Evolutionary conservation across 75 land plant species (phyloP).

Genomic region (Azolla pinnata): DNA sequence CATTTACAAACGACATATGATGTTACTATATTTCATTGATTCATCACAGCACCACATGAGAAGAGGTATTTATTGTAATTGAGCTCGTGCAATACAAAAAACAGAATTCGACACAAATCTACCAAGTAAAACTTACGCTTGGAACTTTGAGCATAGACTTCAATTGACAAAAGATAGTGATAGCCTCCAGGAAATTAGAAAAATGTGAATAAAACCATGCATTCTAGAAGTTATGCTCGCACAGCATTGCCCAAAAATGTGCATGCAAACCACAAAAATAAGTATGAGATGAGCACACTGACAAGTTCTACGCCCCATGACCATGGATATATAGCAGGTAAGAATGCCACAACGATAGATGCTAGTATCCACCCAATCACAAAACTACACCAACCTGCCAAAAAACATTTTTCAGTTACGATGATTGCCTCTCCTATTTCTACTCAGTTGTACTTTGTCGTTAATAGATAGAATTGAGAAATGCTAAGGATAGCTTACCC

Average conservation of each 20-base stretch:
- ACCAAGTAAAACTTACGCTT: too few species aligned
- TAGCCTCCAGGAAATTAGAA: too few species aligned
- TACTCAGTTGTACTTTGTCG: not conserved
- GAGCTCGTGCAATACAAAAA: too few species aligned
- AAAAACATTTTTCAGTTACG: not conserved
- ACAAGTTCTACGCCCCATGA: conserved; percentile 60
- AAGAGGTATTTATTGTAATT: too few species aligned
- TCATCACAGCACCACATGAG: too few species aligned
- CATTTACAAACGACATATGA: too few species aligned
- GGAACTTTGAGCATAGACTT: too few species aligned
- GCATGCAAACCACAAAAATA: conserved; percentile 72
- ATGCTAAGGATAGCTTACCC: conserved; percentile 38
- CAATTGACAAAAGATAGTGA: too few species aligned
- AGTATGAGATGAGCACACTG: conserved; percentile 52
- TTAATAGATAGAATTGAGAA: too few species aligned
- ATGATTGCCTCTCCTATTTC: not conserved
- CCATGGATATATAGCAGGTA: conserved; percentile 55
- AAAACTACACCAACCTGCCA: conserved; percentile 55
- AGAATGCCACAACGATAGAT: conserved; percentile 62
- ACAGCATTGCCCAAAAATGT: conserved; percentile 36
- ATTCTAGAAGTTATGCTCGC: not conserved
- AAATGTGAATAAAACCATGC: too few species aligned
- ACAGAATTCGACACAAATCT: too few species aligned
- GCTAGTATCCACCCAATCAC: conserved; percentile 61
- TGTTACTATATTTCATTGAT: too few species aligned